Conservation (phyloP, 164 flowering plant species). For the Nymphaea colorata region DNA sequence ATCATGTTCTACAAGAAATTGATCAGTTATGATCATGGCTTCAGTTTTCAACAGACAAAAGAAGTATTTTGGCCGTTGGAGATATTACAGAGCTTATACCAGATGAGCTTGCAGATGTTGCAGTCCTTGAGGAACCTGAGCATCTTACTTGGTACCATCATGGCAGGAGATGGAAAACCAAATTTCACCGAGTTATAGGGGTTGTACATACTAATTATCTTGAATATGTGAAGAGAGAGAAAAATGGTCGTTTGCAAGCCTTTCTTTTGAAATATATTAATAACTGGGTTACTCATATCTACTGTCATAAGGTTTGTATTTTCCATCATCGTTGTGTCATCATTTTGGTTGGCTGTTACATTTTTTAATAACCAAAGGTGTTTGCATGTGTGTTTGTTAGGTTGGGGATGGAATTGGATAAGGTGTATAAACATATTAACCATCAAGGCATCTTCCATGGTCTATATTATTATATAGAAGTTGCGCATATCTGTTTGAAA, state of each 20-base stretch:
- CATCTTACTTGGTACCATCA: slow-evolving; percentile 99
- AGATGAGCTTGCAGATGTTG: slow-evolving; percentile 85
- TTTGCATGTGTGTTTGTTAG: too few relatives aligned
- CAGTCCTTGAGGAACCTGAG: slow-evolving; percentile 98
- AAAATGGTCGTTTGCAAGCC: slow-evolving; percentile 54
- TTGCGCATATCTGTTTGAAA: too few relatives aligned
- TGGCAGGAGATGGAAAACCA: slow-evolving; percentile 88
- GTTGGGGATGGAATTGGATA: too few relatives aligned
- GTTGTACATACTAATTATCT: slow-evolving; percentile 85
- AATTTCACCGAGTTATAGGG: slow-evolving; percentile 75
- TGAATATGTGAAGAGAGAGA: slow-evolving; percentile 88
- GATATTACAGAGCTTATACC: slow-evolving; percentile 76
- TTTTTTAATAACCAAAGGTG: too few relatives aligned
- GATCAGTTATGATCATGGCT: background rate
- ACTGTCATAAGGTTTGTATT: slow-evolving; percentile 74
- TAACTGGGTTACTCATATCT: slow-evolving; percentile 77
- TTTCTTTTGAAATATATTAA: slow-evolving; percentile 55
- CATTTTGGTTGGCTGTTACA: too few relatives aligned
- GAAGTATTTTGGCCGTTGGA: slow-evolving; percentile 85
- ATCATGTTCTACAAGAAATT: background rate
- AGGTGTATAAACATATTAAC: too few relatives aligned
- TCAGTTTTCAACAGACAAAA: slow-evolving; percentile 69
- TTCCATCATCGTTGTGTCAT: background rate
- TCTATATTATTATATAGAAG: too few relatives aligned
- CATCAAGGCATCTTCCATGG: too few relatives aligned